Evolutionary conservation across 2,329 filamentous ascomycete species (phyloP), one percentile per base, ranked within the genome.

Genomic region (Pestalotiopsis sp.): DNA sequence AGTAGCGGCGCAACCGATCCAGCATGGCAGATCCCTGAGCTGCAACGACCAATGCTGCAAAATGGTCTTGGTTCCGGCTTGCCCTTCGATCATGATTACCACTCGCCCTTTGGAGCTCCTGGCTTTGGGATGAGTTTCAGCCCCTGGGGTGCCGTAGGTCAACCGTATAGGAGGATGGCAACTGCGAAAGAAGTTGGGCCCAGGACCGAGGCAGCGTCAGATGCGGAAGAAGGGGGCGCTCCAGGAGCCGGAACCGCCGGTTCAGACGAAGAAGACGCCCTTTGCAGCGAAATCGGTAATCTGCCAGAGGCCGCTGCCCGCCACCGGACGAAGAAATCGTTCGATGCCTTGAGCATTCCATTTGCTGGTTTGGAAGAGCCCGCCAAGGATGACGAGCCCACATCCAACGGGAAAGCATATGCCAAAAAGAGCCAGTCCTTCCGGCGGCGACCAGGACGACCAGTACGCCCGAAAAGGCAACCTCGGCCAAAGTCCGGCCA

Each of bases 1-100:
- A 70, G 71, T 13, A 70, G 72, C 13, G 64, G 67, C 31, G 57
- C 72, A 11, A 66, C 76, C 23, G 82, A 84, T 64, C 78, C 82
- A 3, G 70, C 75, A 0, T 84, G 82, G 82, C 75, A 75, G 31
- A 74, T 74, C 0, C 82, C 82, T 1, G 79, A 79, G 4, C 71
- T 83, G 7, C 75, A 66, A 52, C 27, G 23, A 52, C 38, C 39
- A 7, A 7, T 55, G 23, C 58, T 14, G 27, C 23, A 39, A 20
- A 36, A 20, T 38, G 31, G 14, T 14, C 36, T 20, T 5, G 59
- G 59, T 38, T 62, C 25, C 17, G 36, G 13, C 17, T 20, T 17
- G 3, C 59, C 59, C 12, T 62, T 62, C 14, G 20, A 36, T n/a
- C 25, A 62, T 36, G 31, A 20, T 11, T 60, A n/a, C 20, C 27